A percentile compares a stretch with the other conserved stretches of the same genome.
Conservation (phyloP, 148 eudicot genomes). For the Drosera capensis region DNA sequence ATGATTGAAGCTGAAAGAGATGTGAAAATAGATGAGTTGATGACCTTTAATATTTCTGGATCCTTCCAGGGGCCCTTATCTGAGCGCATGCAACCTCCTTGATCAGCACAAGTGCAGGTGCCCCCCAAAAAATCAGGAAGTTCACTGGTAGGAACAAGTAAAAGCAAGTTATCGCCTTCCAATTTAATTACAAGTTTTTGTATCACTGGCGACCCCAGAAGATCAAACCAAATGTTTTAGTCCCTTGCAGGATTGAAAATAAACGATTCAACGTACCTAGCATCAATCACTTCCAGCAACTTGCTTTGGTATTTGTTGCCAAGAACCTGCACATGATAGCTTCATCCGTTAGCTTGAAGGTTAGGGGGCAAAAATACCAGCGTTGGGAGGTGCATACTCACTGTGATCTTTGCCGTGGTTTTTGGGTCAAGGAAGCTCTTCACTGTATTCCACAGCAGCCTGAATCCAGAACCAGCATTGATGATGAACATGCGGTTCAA, state of each 20-base stretch:
- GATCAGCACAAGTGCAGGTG: conserved; percentile 70
- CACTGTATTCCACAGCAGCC: conserved; percentile 79
- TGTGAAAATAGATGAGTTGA: background rate
- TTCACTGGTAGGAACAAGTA: conserved; percentile 30
- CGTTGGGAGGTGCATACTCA: conserved; percentile 18
- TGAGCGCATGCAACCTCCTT: conserved; percentile 88
- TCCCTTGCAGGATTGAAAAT: background rate
- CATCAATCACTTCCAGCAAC: conserved; percentile 81
- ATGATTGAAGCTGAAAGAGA: background rate
- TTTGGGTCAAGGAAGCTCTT: conserved; percentile 86
- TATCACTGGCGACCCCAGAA: background rate
- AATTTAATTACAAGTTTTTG: background rate
- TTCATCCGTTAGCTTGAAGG: background rate
- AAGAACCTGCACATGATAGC: conserved; percentile 40
- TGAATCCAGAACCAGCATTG: conserved; percentile 97
- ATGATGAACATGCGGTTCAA: conserved; percentile 91
- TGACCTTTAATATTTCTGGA: conserved; percentile 68
- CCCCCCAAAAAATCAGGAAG: conserved; percentile 91
- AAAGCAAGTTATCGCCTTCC: background rate
- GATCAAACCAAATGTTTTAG: too few species aligned
- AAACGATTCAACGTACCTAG: conserved; percentile 30
- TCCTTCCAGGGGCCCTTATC: conserved; percentile 97
- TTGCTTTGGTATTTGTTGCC: conserved; percentile 87
- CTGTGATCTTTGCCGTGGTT: conserved; percentile 76
- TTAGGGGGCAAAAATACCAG: conserved; percentile 1